These are phyloP conservation scores for Lotus japonicus DNA, from an alignment of 306 rosid species.

Conservation along the genomic window DNA sequence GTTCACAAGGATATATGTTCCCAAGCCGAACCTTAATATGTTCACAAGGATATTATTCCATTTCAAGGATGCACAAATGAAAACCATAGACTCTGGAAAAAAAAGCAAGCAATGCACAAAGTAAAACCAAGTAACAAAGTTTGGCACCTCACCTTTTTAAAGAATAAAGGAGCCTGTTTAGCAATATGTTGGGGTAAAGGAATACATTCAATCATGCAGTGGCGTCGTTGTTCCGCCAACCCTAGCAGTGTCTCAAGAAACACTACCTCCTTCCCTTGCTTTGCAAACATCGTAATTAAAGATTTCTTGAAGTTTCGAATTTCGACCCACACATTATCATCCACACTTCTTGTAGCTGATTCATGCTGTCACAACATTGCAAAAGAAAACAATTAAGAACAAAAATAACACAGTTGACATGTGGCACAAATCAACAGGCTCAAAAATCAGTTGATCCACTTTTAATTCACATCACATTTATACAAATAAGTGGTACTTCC, in stretches of 20 bases:
- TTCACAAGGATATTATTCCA: too few species aligned
- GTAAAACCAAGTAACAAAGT: not conserved
- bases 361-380: conserved; percentile 55
- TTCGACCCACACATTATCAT: conserved; percentile 75
- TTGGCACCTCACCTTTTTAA: conserved; percentile 56
- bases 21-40: too few species aligned
- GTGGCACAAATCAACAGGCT: not conserved
- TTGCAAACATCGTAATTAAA: conserved; percentile 84
- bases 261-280: conserved; percentile 81
- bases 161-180: conserved; percentile 83
- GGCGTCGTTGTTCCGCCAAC: conserved; percentile 73
- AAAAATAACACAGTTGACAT: not conserved
- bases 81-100: not conserved
- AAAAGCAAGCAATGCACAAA: not conserved
- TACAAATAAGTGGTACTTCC: not conserved
- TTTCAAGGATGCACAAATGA: conserved; percentile 9
- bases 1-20: too few species aligned
- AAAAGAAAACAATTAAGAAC: not conserved
- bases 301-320: conserved; percentile 92
- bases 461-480: not conserved
- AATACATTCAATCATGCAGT: conserved; percentile 77
- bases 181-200: conserved; percentile 73
- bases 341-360: conserved; percentile 70
- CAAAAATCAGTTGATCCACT: not conserved
- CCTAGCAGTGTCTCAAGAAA: conserved; percentile 89